Conservation (phyloP, 139 green algal species). For the Closterium sp. region DNA sequence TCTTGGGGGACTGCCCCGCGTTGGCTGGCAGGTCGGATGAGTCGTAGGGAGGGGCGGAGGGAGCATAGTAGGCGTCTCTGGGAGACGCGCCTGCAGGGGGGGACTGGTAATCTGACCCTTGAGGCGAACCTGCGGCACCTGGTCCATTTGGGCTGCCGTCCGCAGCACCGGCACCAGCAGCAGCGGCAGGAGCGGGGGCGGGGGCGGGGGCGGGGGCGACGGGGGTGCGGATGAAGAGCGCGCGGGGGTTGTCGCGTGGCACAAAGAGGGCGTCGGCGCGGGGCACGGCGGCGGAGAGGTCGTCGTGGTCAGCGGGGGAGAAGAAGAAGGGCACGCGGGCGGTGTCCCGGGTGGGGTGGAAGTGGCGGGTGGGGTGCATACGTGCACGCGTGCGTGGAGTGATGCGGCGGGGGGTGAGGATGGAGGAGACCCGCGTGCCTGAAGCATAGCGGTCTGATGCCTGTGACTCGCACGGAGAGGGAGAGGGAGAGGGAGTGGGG, state of each 20-base stretch:
- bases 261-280: conserved; percentile 58
- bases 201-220: not conserved
- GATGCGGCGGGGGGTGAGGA: conserved; percentile 68
- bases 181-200: no score
- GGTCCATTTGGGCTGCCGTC: not conserved
- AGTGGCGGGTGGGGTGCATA: conserved; percentile 49
- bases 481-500: not conserved
- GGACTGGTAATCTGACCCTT: not conserved
- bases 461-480: not conserved
- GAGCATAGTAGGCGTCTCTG: not conserved
- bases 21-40: not conserved
- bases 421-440: conserved; percentile 32
- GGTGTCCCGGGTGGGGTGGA: conserved; percentile 22
- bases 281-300: conserved; percentile 6
- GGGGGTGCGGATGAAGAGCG: conserved; percentile 72
- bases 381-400: conserved; percentile 59
- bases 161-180: not conserved
- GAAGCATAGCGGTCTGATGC: not conserved
- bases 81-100: not conserved
- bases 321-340: conserved; percentile 40
- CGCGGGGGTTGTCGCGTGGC: conserved; percentile 72
- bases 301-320: conserved; percentile 4
- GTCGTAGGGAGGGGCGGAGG: not conserved
- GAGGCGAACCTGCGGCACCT: no score
- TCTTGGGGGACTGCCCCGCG: not conserved